These are phyloP conservation scores for Zoysia japonica DNA, from an alignment of 176 grass and related monocot species.

Conservation along the genomic window DNA sequence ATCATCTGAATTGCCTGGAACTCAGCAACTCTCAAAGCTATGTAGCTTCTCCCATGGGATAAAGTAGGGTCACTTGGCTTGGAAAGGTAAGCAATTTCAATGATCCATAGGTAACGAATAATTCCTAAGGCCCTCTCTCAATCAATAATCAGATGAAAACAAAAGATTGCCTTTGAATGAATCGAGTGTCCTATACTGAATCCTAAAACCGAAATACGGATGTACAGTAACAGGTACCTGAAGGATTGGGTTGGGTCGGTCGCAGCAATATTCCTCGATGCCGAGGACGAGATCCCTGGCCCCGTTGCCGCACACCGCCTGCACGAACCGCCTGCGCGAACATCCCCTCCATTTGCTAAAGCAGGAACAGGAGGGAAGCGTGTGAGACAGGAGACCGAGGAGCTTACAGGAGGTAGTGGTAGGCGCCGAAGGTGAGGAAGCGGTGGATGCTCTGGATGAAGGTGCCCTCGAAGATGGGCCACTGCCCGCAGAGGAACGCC, in stretches of 20 bases:
- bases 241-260: constrained; percentile 85
- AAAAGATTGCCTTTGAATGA: background rate
- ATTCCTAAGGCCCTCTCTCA: too few relatives aligned
- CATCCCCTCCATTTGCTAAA: constrained; percentile 1
- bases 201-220: background rate
- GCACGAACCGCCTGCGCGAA: constrained; percentile 72
- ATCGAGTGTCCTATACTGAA: background rate
- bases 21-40: background rate
- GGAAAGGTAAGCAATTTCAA: too few relatives aligned
- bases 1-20: background rate
- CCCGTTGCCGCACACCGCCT: constrained; percentile 64
- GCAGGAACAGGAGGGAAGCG: background rate
- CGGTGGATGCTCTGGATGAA: constrained; percentile 83
- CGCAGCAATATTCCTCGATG: constrained; percentile 86
- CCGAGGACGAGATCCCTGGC: constrained; percentile 81
- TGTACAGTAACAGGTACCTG: constrained; percentile 50
- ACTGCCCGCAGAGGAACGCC: constrained; percentile 92
- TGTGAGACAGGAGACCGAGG: background rate
- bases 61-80: too few relatives aligned
- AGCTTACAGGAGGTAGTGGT: constrained; percentile 83
- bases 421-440: constrained; percentile 89
- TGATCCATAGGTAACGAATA: too few relatives aligned
- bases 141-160: background rate
- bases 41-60: too few relatives aligned
- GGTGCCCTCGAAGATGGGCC: constrained; percentile 99